phyloP scores from a whole-genome alignment of 176 grass and related monocot species.

The Ensete ventricosum region DNA sequence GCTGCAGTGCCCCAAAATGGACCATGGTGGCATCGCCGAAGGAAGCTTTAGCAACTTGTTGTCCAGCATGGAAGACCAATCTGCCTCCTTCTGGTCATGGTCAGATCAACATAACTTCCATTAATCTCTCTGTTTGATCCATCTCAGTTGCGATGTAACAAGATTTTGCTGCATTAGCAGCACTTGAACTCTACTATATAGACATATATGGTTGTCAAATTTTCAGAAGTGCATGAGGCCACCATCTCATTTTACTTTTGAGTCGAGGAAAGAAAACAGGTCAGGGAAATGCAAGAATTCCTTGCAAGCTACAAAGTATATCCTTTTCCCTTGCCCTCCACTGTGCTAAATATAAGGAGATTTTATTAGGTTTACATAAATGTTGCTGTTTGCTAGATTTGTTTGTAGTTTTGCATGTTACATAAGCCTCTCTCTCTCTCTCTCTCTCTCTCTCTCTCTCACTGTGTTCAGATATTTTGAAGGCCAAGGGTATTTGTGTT shows the following conservation, averaged over 20 bases:
- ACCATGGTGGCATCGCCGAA: neutral
- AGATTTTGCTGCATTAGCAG: neutral
- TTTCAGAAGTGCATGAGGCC: neutral
- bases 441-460: too few species aligned
- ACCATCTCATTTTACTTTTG: neutral
- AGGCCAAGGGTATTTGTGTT: neutral
- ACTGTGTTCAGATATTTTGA: too few species aligned
- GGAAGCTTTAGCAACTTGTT: conserved; percentile 16
- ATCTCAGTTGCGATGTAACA: neutral
- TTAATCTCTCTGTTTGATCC: too few species aligned
- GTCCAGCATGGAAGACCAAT: conserved; percentile 12
- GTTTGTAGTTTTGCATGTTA: neutral
- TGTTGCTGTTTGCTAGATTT: neutral
- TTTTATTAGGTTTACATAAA: neutral
- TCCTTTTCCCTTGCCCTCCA: neutral
- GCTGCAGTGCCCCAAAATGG: conserved; percentile 1
- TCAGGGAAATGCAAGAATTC: neutral
- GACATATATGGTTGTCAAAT: neutral
- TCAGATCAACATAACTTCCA: conserved; percentile 13
- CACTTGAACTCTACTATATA: neutral
- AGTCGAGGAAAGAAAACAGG: neutral
- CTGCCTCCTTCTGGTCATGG: conserved; percentile 12
- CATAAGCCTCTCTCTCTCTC: neutral
- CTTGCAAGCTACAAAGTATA: neutral
- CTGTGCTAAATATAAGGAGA: neutral